A percentile compares a stretch with the other conserved stretches of the same genome.
These are phyloP conservation scores for Microstroma glucosiphilum DNA, from an alignment of 1,284 basidiomycete genomes.

Conservation along the genomic window DNA sequence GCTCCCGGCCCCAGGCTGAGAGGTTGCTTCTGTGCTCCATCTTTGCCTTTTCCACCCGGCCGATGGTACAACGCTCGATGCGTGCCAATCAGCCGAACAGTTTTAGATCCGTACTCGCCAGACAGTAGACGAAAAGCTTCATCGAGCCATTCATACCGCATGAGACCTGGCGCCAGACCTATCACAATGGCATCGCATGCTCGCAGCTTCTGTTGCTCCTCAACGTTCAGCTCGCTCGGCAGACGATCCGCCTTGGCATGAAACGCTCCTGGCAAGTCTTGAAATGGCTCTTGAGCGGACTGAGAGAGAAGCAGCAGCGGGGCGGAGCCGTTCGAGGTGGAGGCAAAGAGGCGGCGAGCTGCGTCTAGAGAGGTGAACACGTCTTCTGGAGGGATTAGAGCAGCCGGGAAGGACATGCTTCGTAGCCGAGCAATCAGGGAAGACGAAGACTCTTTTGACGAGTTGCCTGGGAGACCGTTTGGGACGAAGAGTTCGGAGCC, in stretches of 20 bases:
- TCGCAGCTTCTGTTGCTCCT: slow-evolving; percentile 8
- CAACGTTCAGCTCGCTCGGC: background rate
- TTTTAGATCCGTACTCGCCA: slow-evolving; percentile 32
- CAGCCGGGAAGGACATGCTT: background rate
- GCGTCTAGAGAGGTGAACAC: slow-evolving; percentile 3
- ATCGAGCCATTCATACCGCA: slow-evolving; percentile 58
- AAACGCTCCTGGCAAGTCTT: too few relatives aligned
- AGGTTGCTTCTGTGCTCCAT: slow-evolving; percentile 46
- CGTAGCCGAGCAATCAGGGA: background rate
- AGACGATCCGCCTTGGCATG: background rate
- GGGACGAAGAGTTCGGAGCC: background rate
- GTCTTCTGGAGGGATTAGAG: background rate
- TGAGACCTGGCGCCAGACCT: slow-evolving; percentile 59
- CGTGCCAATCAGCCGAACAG: slow-evolving; percentile 5
- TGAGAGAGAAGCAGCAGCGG: too few relatives aligned
- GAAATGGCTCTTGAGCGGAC: too few relatives aligned
- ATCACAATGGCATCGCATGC: slow-evolving; percentile 63
- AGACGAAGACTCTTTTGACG: background rate
- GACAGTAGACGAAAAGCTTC: slow-evolving; percentile 63
- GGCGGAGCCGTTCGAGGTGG: background rate
- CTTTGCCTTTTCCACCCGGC: background rate
- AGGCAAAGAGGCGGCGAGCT: background rate
- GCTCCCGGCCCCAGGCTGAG: slow-evolving; percentile 66
- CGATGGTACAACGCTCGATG: background rate
- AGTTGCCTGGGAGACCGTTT: background rate